Percentiles rank a stretch among this genome's conserved stretches.
Conservation (phyloP, 78 protist species). For the Speleostelium caveatum region DNA sequence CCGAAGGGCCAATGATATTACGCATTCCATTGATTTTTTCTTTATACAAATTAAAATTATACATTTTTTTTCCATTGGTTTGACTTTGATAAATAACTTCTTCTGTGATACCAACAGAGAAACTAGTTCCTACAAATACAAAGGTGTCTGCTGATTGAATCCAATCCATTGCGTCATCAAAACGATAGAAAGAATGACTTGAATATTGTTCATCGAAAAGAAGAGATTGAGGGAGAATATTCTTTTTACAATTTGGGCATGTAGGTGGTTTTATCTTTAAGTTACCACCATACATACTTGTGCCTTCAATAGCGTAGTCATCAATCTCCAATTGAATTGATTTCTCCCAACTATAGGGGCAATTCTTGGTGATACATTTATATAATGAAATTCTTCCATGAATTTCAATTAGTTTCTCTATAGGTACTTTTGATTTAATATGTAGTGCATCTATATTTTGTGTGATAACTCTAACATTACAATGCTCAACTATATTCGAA, state of each 20-base stretch:
- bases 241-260: slow-evolving; percentile 41
- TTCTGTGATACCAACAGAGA: slow-evolving; percentile 73
- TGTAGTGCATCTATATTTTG: slow-evolving; percentile 77
- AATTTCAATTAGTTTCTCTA: slow-evolving; percentile 35
- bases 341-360: slow-evolving; percentile 28
- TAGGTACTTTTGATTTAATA: slow-evolving; percentile 32
- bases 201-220: slow-evolving; percentile 73
- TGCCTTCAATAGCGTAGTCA: slow-evolving; percentile 40
- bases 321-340: slow-evolving; percentile 48
- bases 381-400: slow-evolving; percentile 77
- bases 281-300: slow-evolving; percentile 48
- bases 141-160: slow-evolving; percentile 12
- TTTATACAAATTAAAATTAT: slow-evolving; percentile 56
- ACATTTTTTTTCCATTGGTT: slow-evolving; percentile 29
- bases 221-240: slow-evolving; percentile 73
- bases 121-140: slow-evolving; percentile 39
- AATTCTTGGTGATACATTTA: slow-evolving; percentile 62
- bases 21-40: slow-evolving; percentile 22
- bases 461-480: slow-evolving; percentile 47
- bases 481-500: slow-evolving; percentile 14
- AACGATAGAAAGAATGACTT: slow-evolving; percentile 47
- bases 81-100: slow-evolving; percentile 31
- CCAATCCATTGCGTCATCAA: slow-evolving; percentile 67
- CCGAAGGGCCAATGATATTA: slow-evolving; percentile 32
- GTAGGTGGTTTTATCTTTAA: slow-evolving; percentile 58